Conservation (phyloP, 2,329 filamentous ascomycete genomes). For the Zymoseptoria pseudotritici region DNA sequence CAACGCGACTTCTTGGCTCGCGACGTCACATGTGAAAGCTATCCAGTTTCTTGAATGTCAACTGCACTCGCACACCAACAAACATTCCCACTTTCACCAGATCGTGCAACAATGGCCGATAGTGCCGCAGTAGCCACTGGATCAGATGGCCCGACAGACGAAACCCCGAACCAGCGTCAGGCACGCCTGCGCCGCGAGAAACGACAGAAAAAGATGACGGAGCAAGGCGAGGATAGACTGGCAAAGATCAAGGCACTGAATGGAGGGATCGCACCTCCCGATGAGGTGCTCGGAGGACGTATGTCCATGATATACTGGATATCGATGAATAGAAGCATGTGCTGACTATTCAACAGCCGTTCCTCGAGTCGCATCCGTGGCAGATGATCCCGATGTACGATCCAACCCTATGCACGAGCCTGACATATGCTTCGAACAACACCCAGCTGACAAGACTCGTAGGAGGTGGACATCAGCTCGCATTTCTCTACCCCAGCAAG, state of each 20-base stretch:
- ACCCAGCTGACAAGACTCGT: background rate
- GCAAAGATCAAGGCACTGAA: constrained; percentile 69
- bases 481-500: constrained; percentile 10
- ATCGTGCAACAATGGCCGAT: constrained; percentile 23
- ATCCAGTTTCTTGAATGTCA: background rate
- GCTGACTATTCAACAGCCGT: constrained; percentile 19
- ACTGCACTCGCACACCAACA: background rate
- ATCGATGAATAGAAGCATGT: background rate
- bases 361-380: constrained; percentile 29
- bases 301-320: background rate
- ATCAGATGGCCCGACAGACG: constrained; percentile 22
- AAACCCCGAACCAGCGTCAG: constrained; percentile 46
- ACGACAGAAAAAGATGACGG: constrained; percentile 69
- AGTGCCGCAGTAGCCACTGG: constrained; percentile 16
- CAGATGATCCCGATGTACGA: constrained; percentile 51
- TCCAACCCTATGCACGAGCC: background rate
- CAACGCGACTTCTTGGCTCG: background rate
- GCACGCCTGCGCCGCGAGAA: constrained; percentile 71
- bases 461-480: constrained; percentile 59
- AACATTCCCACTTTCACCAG: background rate
- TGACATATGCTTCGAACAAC: background rate
- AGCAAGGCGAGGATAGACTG: constrained; percentile 61
- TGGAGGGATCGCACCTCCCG: constrained; percentile 33
- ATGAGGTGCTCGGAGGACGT: constrained; percentile 26
- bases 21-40: constrained; percentile 1